Base-by-base conservation (phyloP, 352 stramenopile genomes). In the Phytophthora rubi region DNA sequence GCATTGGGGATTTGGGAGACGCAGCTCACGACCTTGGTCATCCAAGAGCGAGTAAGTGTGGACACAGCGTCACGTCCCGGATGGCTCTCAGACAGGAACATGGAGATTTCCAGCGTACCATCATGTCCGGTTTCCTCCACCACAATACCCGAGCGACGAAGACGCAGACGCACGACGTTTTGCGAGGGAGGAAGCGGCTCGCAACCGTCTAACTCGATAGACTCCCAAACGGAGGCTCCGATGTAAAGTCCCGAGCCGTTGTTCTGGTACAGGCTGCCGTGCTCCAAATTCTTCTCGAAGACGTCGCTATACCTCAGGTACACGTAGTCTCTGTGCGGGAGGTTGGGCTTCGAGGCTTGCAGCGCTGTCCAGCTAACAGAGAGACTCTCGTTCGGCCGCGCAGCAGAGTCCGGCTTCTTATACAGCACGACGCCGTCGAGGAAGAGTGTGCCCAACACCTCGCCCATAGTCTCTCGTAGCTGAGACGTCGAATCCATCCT, bases 291-390 rank as follows among this genome's bases (percentile, higher is more conserved):
- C 59, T 89, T 88, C 67, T 93, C 85, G 56, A 94, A 94, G 6
- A 89, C 73, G 62, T 96, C 88, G 10, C 73, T 80, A 59, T 96
- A 96, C 13, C 85, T 80, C 56, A 96, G 49, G 64, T 93, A 94
- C n/a, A 96, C 85, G 61, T 96, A 96, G 84, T 96, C 88, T 28
- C 88, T 85, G 69, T 96, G 88, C 21, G 86, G 88, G 28, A 96
- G 61, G 59, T 94, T 89, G 3, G 88, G 84, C 73, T 94, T 96
- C 59, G 85, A 89, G 8, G 85, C 79, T 59, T 94, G 88, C 21
- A 94, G 70, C 26, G 86, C 85, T 53, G 90, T 94, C 88, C 86
- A 96, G 75, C 88, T 90, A 57, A 96, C 83, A 8, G 85, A 88
- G 2, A 96, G 67, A 44, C 71, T 82, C 68, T 96, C 88, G 55